Conservation (phyloP, 176 grass and related monocot genomes). For the Chrysopogon serrulatus region DNA sequence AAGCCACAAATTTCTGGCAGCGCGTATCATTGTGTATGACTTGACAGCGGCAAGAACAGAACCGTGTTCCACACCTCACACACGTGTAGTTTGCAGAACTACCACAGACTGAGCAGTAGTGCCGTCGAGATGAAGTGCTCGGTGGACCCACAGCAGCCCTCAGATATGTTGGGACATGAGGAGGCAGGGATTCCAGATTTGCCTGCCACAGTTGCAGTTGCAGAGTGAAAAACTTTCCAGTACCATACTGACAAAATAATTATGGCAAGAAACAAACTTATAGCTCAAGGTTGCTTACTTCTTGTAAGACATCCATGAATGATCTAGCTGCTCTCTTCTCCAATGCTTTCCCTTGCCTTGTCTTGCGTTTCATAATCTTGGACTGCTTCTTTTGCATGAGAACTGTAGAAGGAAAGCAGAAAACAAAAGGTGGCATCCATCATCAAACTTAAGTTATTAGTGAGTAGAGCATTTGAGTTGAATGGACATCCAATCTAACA, state of each 20-base stretch:
- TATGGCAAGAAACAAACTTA: not conserved
- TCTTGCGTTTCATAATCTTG: slow-evolving; percentile 88
- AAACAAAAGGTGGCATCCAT: not conserved
- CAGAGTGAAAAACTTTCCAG: not conserved
- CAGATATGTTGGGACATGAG: slow-evolving; percentile 75
- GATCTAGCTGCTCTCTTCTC: slow-evolving; percentile 75
- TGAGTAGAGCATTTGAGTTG: not conserved
- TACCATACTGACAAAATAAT: not conserved
- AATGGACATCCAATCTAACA: not conserved
- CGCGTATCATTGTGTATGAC: slow-evolving; percentile 87
- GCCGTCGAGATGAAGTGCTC: slow-evolving; percentile 50
- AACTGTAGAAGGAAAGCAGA: slow-evolving; percentile 24
- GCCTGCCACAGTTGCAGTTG: slow-evolving; percentile 45
- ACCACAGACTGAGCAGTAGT: slow-evolving; percentile 84
- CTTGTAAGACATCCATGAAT: slow-evolving; percentile 72
- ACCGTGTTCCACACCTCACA: slow-evolving; percentile 70
- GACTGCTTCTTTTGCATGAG: slow-evolving; percentile 86
- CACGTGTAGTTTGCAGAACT: slow-evolving; percentile 61
- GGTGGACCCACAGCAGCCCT: slow-evolving; percentile 70
- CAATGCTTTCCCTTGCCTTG: slow-evolving; percentile 80
- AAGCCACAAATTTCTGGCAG: slow-evolving; percentile 88
- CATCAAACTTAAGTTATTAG: not conserved
- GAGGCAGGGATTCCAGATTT: slow-evolving; percentile 70
- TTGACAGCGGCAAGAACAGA: slow-evolving; percentile 86
- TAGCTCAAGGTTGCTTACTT: not conserved